phyloP scores from a whole-genome alignment of 2,329 filamentous ascomycete species.

The Oidium heveae region DNA sequence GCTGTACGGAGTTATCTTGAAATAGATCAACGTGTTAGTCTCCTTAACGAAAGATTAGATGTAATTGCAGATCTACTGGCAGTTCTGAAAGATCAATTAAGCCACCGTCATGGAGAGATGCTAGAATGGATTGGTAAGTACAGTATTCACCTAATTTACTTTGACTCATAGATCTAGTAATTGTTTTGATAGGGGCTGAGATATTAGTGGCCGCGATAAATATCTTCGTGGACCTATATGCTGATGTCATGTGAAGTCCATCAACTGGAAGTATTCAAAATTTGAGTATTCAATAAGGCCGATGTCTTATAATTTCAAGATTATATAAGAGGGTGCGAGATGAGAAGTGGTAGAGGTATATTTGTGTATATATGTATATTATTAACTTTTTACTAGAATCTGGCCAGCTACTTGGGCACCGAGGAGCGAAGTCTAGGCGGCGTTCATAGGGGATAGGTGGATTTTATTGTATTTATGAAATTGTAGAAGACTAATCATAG shows the following conservation, averaged over 20 bases:
- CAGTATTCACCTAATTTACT: not conserved
- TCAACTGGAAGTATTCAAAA: not conserved
- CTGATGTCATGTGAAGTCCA: slow-evolving; percentile 26
- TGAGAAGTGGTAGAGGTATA: too few relatives aligned
- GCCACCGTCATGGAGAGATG: slow-evolving; percentile 75
- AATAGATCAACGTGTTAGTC: slow-evolving; percentile 82
- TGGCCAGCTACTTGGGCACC: too few relatives aligned
- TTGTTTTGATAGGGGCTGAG: slow-evolving; percentile 84
- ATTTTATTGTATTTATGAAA: too few relatives aligned
- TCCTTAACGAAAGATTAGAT: slow-evolving; percentile 71
- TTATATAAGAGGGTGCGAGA: too few relatives aligned
- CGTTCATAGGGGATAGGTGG: too few relatives aligned
- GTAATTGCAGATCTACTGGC: slow-evolving; percentile 86
- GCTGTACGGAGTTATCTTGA: slow-evolving; percentile 88
- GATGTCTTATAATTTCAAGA: too few relatives aligned
- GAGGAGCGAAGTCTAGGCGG: too few relatives aligned
- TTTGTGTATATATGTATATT: too few relatives aligned
- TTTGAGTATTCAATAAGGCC: not conserved
- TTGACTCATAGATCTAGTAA: slow-evolving; percentile 31
- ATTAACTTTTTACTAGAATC: too few relatives aligned
- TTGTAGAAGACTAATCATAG: too few relatives aligned
- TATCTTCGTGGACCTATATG: slow-evolving; percentile 83
- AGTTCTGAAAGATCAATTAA: slow-evolving; percentile 85
- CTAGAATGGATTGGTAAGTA: slow-evolving; percentile 64
- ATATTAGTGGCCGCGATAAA: slow-evolving; percentile 84